Conservation (phyloP, 2,329 filamentous ascomycete genomes). For the Cercospora sesami region DNA sequence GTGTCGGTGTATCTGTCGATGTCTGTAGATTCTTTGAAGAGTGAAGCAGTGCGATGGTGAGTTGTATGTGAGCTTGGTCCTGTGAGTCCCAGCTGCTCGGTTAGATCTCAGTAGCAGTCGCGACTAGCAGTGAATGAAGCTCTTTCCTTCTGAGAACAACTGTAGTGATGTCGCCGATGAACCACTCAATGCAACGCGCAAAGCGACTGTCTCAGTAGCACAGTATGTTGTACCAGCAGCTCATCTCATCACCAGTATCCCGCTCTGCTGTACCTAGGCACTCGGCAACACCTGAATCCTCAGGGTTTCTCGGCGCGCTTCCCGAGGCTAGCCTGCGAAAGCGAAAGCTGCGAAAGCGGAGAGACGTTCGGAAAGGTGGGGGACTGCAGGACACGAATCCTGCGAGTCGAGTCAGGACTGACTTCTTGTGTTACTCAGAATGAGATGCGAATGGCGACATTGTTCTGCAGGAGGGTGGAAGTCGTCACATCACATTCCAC, state of each 20-base stretch:
- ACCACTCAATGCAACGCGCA: not conserved
- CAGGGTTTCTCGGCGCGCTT: not conserved
- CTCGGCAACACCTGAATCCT: not conserved
- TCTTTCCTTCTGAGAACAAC: too few relatives aligned
- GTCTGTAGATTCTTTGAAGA: not conserved
- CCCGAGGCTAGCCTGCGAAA: not conserved
- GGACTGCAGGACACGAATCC: not conserved
- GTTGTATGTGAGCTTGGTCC: not conserved
- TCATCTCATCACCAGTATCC: not conserved
- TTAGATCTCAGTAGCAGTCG: not conserved
- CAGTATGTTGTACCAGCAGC: not conserved
- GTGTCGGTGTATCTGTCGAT: not conserved
- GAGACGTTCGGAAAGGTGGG: not conserved
- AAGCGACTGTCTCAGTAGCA: not conserved
- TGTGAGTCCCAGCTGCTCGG: not conserved
- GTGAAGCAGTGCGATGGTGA: not conserved
- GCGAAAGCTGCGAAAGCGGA: not conserved
- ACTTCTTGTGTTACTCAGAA: not conserved
- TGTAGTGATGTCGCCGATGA: not conserved
- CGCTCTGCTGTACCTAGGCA: not conserved
- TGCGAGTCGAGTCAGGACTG: not conserved
- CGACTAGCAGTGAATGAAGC: not conserved
- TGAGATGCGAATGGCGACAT: not conserved
- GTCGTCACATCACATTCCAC: not conserved
- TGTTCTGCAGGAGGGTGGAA: not conserved